Base-by-base conservation (phyloP, 1,284 basidiomycete species). In the Omphalotus olearius region DNA sequence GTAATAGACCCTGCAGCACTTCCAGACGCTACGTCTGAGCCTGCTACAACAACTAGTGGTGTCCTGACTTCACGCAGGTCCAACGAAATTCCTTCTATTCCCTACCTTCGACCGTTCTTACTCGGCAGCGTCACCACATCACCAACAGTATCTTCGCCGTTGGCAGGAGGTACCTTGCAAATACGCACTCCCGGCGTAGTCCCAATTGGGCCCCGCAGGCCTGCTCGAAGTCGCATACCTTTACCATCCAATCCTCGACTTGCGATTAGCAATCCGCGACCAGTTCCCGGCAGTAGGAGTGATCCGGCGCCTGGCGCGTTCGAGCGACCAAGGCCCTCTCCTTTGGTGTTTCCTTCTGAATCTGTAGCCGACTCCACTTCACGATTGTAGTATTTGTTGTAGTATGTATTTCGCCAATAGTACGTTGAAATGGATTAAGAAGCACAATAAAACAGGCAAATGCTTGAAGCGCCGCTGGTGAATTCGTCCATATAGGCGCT, bases 311-410 rank as follows among this genome's bases (percentile, higher is more conserved):
- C 56, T 45, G 64, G 48, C 26, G 48, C 48, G 76, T 72, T 49
- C 60, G 73, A 78, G 53, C 66, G 69, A 43, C 77, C 73, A 26
- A 64, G 76, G 56, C 69, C 70, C 36, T 71, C 73, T 18, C 79
- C 75, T 25, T 56, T 59, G 23, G 39, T 62, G 39, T 54, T 51
- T n/a, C 16, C 28, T 23, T 30, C 9, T 3, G 26, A 40, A 14
- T 30, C 18, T 9, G 46, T 26, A 13, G 30, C 30, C 30, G 30
- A 33, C 13, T 9, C 30, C 13, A 18, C 16, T 18, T 42, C 13
- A 14, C 18, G 18, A 10, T 14, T 23, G 6, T 42, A 14, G 18
- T 23, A 5, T 18, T 7, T 42, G 18, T 14, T 26, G 23, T 20
- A 17, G 28, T 16, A 17, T n/a, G 25, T n/a, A 18, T 36, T 51